These are phyloP conservation scores for Rhodotorula sp. DNA, from an alignment of 1,284 basidiomycete genomes.

Conservation along the genomic window DNA sequence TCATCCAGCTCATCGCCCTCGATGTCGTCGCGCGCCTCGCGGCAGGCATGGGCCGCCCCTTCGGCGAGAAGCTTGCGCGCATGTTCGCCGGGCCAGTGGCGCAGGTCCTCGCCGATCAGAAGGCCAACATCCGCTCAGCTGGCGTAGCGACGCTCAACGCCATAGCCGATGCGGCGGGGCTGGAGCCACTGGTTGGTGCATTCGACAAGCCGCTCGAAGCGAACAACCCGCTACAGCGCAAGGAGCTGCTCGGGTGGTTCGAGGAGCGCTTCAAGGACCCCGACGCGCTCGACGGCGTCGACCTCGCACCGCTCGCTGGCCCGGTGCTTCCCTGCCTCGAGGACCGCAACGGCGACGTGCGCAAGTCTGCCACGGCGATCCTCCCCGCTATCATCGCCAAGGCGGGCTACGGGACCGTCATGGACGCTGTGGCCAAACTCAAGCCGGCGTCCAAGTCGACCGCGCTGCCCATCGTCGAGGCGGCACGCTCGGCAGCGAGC, in stretches of 20 bases:
- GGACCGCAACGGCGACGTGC: conserved; percentile 86
- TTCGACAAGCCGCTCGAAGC: conserved; percentile 79
- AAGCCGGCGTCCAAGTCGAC: conserved; percentile 89
- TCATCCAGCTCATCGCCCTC: conserved; percentile 85
- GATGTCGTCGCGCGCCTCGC: conserved; percentile 89
- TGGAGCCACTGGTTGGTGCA: conserved; percentile 78
- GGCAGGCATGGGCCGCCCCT: conserved; percentile 89
- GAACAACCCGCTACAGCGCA: conserved; percentile 84
- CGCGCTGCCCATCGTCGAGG: conserved; percentile 83
- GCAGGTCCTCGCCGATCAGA: conserved; percentile 89
- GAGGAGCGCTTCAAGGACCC: conserved; percentile 74
- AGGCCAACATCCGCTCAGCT: conserved; percentile 78
- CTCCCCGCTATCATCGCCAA: conserved; percentile 75
- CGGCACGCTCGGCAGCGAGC: conserved; percentile 51
- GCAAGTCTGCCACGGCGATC: conserved; percentile 83
- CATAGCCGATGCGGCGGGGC: conserved; percentile 78
- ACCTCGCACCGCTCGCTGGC: conserved; percentile 70
- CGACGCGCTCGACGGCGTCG: conserved; percentile 58
- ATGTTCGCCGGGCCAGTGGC: conserved; percentile 76
- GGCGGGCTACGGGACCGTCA: conserved; percentile 80
- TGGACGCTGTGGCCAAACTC: conserved; percentile 80
- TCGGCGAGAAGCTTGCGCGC: conserved; percentile 78
- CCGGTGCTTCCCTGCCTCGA: conserved; percentile 82
- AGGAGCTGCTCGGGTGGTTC: conserved; percentile 82
- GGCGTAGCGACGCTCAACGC: conserved; percentile 77